Conservation (phyloP, 2,329 filamentous ascomycete species). For the Cadophora malorum region DNA sequence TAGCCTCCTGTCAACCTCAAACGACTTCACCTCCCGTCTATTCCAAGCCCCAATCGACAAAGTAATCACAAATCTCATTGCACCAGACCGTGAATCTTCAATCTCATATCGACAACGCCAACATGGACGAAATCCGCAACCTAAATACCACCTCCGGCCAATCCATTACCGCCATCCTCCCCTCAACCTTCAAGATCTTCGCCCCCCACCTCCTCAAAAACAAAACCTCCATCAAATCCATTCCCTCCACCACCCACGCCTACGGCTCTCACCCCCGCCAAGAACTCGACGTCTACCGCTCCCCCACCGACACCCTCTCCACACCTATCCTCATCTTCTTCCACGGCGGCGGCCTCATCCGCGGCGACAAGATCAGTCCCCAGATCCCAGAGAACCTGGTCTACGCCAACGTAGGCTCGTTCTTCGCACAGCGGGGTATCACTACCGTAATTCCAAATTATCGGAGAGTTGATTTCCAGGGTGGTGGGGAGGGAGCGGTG, state of each 20-base stretch:
- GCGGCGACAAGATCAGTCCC: slow-evolving; percentile 39
- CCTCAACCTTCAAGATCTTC: slow-evolving; percentile 39
- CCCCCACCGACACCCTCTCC: slow-evolving; percentile 20
- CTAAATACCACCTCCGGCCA: slow-evolving; percentile 33
- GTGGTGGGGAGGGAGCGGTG: slow-evolving; percentile 40
- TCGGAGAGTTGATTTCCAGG: slow-evolving; percentile 36
- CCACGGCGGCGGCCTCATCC: slow-evolving; percentile 42
- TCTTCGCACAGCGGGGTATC: slow-evolving; percentile 40
- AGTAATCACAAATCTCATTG: neutral
- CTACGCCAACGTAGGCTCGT: slow-evolving; percentile 42
- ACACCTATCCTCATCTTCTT: slow-evolving; percentile 43
- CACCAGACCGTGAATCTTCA: too few relatives aligned
- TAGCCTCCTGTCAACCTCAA: neutral
- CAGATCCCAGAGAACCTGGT: slow-evolving; percentile 35
- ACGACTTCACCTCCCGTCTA: neutral
- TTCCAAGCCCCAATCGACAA: neutral
- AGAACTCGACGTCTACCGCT: slow-evolving; percentile 40
- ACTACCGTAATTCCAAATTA: slow-evolving; percentile 42
- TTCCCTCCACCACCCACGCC: slow-evolving; percentile 30
- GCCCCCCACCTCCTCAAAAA: slow-evolving; percentile 37
- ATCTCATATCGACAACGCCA: too few relatives aligned
- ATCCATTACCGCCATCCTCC: slow-evolving; percentile 33
- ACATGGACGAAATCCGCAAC: slow-evolving; percentile 39
- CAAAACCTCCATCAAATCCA: slow-evolving; percentile 37
- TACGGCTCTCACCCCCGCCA: slow-evolving; percentile 44